Evolutionary conservation across 352 stramenopile species (phyloP).

Genomic region (Phytophthora podocarpi): DNA sequence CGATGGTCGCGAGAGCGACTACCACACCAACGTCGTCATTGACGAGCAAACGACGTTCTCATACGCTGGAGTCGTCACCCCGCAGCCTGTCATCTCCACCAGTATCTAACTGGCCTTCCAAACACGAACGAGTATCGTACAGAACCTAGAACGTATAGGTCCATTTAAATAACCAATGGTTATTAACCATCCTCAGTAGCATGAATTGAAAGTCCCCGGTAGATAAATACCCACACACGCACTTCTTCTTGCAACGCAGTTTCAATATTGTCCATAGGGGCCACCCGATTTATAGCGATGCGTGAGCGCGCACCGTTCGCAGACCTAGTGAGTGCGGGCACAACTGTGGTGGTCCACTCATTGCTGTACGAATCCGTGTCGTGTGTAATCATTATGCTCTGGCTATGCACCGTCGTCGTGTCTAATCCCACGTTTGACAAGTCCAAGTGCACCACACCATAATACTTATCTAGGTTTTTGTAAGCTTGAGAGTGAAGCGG

Average conservation of each 20-base stretch:
- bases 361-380: slow-evolving; percentile 14
- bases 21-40: slow-evolving; percentile 17
- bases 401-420: slow-evolving; percentile 5
- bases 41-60: slow-evolving; percentile 13
- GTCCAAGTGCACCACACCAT: slow-evolving; percentile 5
- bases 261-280: neutral
- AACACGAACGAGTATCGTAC: neutral
- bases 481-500: neutral
- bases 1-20: slow-evolving; percentile 15
- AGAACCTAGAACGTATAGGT: slow-evolving; percentile 4
- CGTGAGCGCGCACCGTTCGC: slow-evolving; percentile 9
- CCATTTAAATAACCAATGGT: neutral
- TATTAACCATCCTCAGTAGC: no score
- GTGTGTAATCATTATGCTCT: slow-evolving; percentile 16
- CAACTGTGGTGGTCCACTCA: slow-evolving; percentile 8
- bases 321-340: neutral
- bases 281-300: neutral
- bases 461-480: neutral
- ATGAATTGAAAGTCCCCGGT: no score
- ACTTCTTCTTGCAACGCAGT: neutral
- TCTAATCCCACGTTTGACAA: slow-evolving; percentile 6
- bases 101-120: slow-evolving; percentile 11
- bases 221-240: slow-evolving; percentile 10
- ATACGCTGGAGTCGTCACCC: slow-evolving; percentile 10
- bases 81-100: slow-evolving; percentile 1